Evolutionary conservation across 2,329 filamentous ascomycete genomes (phyloP).

Genomic region (Aspergillus quadrilineatus): DNA sequence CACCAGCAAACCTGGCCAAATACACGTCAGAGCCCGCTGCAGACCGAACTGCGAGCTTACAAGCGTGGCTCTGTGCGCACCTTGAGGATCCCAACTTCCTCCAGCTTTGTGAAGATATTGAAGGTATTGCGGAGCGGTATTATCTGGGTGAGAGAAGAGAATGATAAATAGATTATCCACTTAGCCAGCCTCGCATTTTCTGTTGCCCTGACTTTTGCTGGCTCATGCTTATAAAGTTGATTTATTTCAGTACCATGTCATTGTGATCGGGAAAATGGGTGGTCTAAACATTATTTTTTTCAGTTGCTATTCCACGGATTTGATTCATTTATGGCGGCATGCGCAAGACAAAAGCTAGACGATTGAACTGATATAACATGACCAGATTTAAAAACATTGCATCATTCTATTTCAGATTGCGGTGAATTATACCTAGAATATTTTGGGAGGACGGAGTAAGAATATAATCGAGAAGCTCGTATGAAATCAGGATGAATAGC

Average conservation of each 20-base stretch:
- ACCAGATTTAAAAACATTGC: too few species aligned
- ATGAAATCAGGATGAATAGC: neutral
- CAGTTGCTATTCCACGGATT: neutral
- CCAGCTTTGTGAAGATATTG: conserved; percentile 41
- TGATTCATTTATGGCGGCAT: neutral
- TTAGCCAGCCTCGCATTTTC: neutral
- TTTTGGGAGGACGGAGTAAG: neutral
- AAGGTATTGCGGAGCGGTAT: conserved; percentile 42
- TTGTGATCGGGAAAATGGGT: neutral
- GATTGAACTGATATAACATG: neutral
- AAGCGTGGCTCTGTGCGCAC: conserved; percentile 43
- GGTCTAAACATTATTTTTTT: neutral
- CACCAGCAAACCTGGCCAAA: conserved; percentile 28
- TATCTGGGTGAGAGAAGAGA: conserved; percentile 30
- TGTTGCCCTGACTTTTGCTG: neutral
- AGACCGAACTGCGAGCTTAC: conserved; percentile 35
- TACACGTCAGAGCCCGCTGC: conserved; percentile 32
- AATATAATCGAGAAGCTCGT: neutral
- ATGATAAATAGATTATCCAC: neutral
- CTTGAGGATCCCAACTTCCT: conserved; percentile 44
- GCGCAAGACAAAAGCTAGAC: neutral
- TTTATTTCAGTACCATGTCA: neutral
- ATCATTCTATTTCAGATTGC: too few species aligned
- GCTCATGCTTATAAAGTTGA: neutral
- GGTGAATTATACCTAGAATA: neutral